Evolutionary conservation across 208 protist genomes (phyloP), one percentile per base, ranked within the genome.

Genomic region (Novymonas esmeraldas): DNA sequence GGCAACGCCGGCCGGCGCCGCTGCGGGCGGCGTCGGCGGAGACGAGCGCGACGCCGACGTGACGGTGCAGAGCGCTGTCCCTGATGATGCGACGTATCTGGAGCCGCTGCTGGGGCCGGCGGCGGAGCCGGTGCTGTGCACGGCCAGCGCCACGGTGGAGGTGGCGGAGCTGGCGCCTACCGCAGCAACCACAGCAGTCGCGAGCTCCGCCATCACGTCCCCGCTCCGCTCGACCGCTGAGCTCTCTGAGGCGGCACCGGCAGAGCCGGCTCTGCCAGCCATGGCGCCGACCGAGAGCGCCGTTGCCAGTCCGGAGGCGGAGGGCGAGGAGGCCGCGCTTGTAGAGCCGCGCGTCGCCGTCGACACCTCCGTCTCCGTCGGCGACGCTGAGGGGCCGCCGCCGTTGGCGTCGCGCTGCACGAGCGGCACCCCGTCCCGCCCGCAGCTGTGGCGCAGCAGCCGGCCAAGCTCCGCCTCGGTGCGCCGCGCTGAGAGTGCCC

Each of bases 291-390:
- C 18, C 24, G 29, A 24, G 24, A 22, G 33, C 29, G 28, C 52
- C 7, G 18, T 14, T 38, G n/a, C 18, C 18, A 41, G 11, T 42
- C 10, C 52, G 28, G 33, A 26, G 20, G 52, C 42, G 28, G 52
- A 42, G 10, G 18, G 52, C 34, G 52, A 41, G 18, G 33, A 42
- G 26, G 33, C 10, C 9, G 31, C 3, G 18, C 31, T 42, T 6
- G 28, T 20, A n/a, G 50, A 51, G 50, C 6, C 55, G 9, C 13
- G 42, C 6, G 33, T 31, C 0, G 48, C 33, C 2, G 49, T 41
- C 0, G 50, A 60, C n/a, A 52, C 31, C 29, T 73, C 59, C 7
- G 48, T 52, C 39, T 44, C 39, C 26, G 42, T 36, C 0, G 49
- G 29, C 11, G 49, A 54, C 24, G 42, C 55, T 0, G 59, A 48